These are phyloP conservation scores for Pezicula carpinea DNA, from an alignment of 2,329 filamentous ascomycete species.

Conservation along the genomic window DNA sequence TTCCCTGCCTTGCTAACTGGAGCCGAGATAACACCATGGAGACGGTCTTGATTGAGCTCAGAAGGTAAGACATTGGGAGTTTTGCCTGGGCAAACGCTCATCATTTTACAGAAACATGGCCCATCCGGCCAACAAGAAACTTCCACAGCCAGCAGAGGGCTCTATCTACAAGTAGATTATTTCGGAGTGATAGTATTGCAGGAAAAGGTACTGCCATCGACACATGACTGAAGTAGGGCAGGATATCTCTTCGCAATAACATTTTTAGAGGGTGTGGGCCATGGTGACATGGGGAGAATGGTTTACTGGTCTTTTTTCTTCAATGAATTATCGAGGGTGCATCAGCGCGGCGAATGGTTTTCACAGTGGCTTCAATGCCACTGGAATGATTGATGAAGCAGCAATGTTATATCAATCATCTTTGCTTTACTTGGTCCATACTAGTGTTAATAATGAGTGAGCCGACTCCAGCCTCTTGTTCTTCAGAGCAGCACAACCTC, in stretches of 20 bases:
- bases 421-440: neutral
- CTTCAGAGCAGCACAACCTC: too few species aligned
- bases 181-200: neutral
- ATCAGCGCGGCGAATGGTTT: slow-evolving; percentile 31
- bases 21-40: slow-evolving; percentile 94
- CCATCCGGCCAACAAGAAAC: slow-evolving; percentile 84
- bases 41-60: slow-evolving; percentile 80
- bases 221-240: neutral
- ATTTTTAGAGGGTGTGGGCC: neutral
- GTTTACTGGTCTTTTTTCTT: slow-evolving; percentile 8
- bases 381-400: slow-evolving; percentile 12
- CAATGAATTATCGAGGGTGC: slow-evolving; percentile 20
- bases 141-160: slow-evolving; percentile 88
- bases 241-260: neutral
- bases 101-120: slow-evolving; percentile 77
- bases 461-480: too few species aligned
- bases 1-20: slow-evolving; percentile 86
- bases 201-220: too few species aligned
- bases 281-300: slow-evolving; percentile 1
- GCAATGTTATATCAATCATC: slow-evolving; percentile 2
- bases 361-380: slow-evolving; percentile 13
- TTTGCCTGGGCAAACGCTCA: neutral
- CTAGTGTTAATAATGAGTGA: neutral
- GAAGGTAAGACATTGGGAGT: slow-evolving; percentile 50
- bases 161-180: slow-evolving; percentile 45